Base-by-base conservation (phyloP, 2,329 filamentous ascomycete genomes). In the Drechslerella dactyloides region DNA sequence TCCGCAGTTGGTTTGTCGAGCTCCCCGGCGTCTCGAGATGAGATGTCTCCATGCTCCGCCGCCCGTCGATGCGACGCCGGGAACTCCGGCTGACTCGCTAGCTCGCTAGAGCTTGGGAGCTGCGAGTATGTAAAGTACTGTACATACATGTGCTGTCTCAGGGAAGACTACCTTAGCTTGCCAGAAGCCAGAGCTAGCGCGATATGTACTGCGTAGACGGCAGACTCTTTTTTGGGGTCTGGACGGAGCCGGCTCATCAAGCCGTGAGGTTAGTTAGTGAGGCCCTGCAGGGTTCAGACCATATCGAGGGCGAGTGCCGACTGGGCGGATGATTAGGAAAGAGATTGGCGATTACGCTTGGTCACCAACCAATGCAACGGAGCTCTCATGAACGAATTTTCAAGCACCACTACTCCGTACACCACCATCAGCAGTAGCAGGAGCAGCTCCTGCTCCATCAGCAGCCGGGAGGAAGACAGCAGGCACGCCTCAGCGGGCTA, bases 371-470 rank as follows among this genome's bases (percentile, higher is more conserved):
- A 33, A 23, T 23, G 44, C 44, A 64, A 65, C 46, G 68, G 68
- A 72, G 68, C 68, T 72, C 65, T 53, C 68, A 72, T 72, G 68
- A 72, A 72, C 68, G 68, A 72, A 65, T 72, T 72, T 72, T 72
- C 68, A 72, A 33, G 4, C 27, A 33, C 27, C 27, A 33, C 8
- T 33, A 33, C 27, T 8, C 3, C 27, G 4, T 33, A 3, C 27
- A 33, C 27, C 27, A 33, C 27, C 27, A 4, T 8, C 27, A 8
- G 4, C 27, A 4, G 27, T 4, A 4, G 8, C 27, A 8, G 3
- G 27, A 33, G 27, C 8, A 33, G 27, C 8, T 33, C 27, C n/a
- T n/a, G 27, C 27, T 33, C 27, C 27, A 4, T 8, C 27, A 33
- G 27, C 27, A 33, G 27, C 27, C 27, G 27, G 27, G 27, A 33